Evolutionary conservation across 2,329 filamentous ascomycete genomes (phyloP).

Genomic region (Exophiala calicioides): DNA sequence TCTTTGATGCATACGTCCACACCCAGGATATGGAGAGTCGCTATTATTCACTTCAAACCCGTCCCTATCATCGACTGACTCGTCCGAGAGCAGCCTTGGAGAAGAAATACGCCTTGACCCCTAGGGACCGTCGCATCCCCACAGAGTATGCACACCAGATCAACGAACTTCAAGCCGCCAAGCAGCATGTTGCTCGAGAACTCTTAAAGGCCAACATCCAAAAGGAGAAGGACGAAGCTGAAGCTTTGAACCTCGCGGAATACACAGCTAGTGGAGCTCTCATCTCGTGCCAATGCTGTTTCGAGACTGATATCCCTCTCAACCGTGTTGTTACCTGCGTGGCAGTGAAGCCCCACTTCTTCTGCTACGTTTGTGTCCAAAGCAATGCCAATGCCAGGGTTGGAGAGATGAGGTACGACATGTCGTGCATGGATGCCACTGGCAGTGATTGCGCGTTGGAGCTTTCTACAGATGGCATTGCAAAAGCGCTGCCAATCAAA

Average conservation of each 20-base stretch:
- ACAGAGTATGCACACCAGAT: constrained; percentile 24
- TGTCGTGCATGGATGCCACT: constrained; percentile 73
- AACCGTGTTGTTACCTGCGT: constrained; percentile 71
- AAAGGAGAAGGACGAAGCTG: constrained; percentile 33
- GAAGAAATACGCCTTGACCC: constrained; percentile 22
- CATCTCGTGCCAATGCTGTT: constrained; percentile 74
- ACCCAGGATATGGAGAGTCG: constrained; percentile 32
- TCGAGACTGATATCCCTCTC: constrained; percentile 59
- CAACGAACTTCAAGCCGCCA: constrained; percentile 36
- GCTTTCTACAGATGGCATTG: constrained; percentile 24
- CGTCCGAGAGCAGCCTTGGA: constrained; percentile 24
- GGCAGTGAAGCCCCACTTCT: constrained; percentile 61
- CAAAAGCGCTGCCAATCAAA: constrained; percentile 40
- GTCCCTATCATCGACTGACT: constrained; percentile 30
- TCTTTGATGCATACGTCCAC: constrained; percentile 35
- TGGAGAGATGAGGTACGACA: constrained; percentile 66
- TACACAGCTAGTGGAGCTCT: constrained; percentile 53
- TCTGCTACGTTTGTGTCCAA: constrained; percentile 68
- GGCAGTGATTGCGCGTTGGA: constrained; percentile 62
- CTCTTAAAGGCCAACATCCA: constrained; percentile 18
- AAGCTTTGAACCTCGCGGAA: constrained; percentile 40
- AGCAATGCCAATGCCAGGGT: constrained; percentile 68
- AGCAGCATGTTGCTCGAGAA: constrained; percentile 30
- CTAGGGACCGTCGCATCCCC: constrained; percentile 16
- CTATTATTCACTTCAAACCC: constrained; percentile 11